Percentiles rank a stretch among this genome's conserved stretches.
Conservation (phyloP, 257 asterid genomes). For the Nicotiana otophora region DNA sequence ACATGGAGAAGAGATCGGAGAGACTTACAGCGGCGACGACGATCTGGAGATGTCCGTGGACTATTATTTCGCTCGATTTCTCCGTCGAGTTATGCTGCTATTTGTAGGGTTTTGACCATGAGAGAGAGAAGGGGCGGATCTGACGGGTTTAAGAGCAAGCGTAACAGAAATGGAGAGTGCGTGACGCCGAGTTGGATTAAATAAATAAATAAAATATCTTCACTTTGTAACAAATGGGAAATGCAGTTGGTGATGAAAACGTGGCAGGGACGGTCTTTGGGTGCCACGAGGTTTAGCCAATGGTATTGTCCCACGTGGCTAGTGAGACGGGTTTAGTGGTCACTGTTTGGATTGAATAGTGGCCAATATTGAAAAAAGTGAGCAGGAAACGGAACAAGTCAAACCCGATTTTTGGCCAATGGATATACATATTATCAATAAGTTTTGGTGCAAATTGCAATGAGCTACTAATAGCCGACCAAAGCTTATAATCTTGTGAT, state of each 20-base stretch:
- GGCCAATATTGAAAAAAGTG: not conserved
- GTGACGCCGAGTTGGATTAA: conserved; percentile 6
- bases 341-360: not conserved
- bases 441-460: too few species aligned
- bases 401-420: not conserved
- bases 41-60: conserved; percentile 4
- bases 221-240: not conserved
- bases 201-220: not conserved
- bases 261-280: not conserved
- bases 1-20: not conserved
- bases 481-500: too few species aligned
- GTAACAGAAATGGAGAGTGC: conserved; percentile 1
- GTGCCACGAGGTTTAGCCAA: not conserved
- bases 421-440: not conserved
- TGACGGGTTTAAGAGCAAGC: not conserved
- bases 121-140: conserved; percentile 1
- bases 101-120: conserved; percentile 8
- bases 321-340: not conserved
- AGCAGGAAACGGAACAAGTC: not conserved
- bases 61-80: conserved; percentile 7
- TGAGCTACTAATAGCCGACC: too few species aligned
- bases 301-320: not conserved
- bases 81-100: conserved; percentile 5
- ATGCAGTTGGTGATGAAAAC: conserved; percentile 6
- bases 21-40: not conserved